Evolutionary conservation across 208 protist species (phyloP), one percentile per base, ranked within the genome.

Genomic region (Leptomonas pyrrhocoris): DNA sequence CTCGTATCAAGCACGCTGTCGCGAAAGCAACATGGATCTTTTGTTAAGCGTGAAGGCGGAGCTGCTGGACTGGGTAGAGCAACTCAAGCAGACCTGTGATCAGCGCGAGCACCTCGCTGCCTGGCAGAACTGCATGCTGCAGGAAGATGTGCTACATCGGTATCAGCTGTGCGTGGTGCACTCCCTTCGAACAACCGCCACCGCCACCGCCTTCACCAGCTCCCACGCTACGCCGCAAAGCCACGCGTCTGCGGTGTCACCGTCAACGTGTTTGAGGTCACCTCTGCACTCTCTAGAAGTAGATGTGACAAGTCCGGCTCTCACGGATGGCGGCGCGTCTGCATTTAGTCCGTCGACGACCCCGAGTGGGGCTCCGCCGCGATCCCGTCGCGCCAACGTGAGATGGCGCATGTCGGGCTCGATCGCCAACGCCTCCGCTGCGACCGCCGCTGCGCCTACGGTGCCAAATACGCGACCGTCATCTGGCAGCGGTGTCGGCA

Each of bases 111-210:
- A 73, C 50, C 60, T 65, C 25, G 48, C 46, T 13, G 68, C 64
- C 40, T 85, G 79, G 73, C 73, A 84, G 42, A 48, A 68, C 27
- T 85, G 84, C 57, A 73, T 68, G 5, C 46, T 60, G 36, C 84
- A 89, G 72, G 54, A 63, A 11, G 54, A 70, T 48, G 58, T 85
- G 34, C 71, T 89, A 28, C 15, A 78, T 19, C 61, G 69, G 30
- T 89, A 78, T 43, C 80, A 86, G 57, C 28, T 49, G 19, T 69
- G 68, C 46, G 59, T 77, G 16, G 61, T 74, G 31, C 63, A 77
- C 36, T 27, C 30, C 11, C 3, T 8, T 21, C 38, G 38, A 2
- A 15, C 25, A 7, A n/a, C n/a, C 54, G 30, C 67, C 45, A 55
- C 16, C 15, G 34, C 8, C 54, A 38, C 65, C 34, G 62, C 46